These are phyloP conservation scores for Ganoderma boninense DNA, from an alignment of 1,284 basidiomycete species.

Conservation along the genomic window DNA sequence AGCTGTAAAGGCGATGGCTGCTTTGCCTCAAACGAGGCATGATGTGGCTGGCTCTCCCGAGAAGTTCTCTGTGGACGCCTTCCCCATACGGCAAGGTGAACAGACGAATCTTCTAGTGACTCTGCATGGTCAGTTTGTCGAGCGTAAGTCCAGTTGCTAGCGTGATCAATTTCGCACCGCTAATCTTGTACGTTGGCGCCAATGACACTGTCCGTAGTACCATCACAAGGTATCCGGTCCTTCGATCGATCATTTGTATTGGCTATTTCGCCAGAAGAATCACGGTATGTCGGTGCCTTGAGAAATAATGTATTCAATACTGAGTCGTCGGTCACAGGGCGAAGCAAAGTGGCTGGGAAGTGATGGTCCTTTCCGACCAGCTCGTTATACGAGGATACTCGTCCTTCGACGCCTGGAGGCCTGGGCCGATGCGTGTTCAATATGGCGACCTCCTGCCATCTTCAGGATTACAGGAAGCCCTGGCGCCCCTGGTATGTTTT, in stretches of 20 bases:
- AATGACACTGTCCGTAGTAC: conserved; percentile 29
- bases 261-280: conserved; percentile 81
- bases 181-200: background rate
- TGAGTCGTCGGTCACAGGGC: conserved; percentile 58
- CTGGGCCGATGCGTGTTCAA: conserved; percentile 76
- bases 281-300: conserved; percentile 62
- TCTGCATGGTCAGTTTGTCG: conserved; percentile 92
- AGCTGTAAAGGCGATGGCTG: conserved; percentile 67
- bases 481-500: conserved; percentile 63
- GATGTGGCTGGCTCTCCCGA: conserved; percentile 75
- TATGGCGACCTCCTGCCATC: conserved; percentile 45
- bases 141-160: conserved; percentile 66
- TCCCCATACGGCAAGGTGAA: conserved; percentile 75
- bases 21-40: conserved; percentile 84
- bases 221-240: conserved; percentile 75
- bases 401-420: conserved; percentile 80
- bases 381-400: conserved; percentile 87
- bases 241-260: conserved; percentile 95
- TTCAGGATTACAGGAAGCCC: conserved; percentile 54
- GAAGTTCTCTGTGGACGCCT: conserved; percentile 92
- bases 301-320: conserved; percentile 15
- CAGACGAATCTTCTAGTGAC: conserved; percentile 77
- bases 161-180: conserved; percentile 9
- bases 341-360: conserved; percentile 87
- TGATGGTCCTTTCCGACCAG: conserved; percentile 90